These are phyloP conservation scores for Diphasiastrum complanatum DNA, from an alignment of 83 land plant species.

Conservation along the genomic window DNA sequence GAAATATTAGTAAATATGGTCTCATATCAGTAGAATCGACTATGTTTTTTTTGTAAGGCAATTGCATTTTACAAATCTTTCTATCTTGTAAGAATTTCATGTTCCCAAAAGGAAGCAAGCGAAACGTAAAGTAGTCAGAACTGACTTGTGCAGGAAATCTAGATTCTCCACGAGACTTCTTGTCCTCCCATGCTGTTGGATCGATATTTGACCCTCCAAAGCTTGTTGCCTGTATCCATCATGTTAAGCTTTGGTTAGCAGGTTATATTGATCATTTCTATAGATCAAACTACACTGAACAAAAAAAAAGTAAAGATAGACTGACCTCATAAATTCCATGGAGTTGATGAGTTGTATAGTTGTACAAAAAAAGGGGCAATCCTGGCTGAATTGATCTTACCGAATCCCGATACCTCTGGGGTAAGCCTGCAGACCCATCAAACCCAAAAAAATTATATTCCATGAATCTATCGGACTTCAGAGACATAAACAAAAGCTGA, in stretches of 20 bases:
- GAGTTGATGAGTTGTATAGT: constrained; percentile 82
- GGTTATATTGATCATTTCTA: not conserved
- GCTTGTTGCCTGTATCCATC: constrained; percentile 56
- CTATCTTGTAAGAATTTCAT: too few species aligned
- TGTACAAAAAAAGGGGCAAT: constrained; percentile 76
- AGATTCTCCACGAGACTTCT: constrained; percentile 81
- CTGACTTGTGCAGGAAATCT: constrained; percentile 91
- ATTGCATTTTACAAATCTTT: too few species aligned
- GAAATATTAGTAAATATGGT: too few species aligned
- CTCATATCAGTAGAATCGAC: too few species aligned
- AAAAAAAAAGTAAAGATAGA: constrained; percentile 3
- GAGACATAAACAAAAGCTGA: too few species aligned
- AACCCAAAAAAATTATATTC: not conserved
- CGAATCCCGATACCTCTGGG: constrained; percentile 79
- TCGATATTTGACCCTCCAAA: constrained; percentile 93
- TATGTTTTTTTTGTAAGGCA: too few species aligned
- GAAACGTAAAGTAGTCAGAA: not conserved
- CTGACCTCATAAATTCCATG: constrained; percentile 91
- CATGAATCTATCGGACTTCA: too few species aligned
- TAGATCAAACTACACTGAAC: not conserved
- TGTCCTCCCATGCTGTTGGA: constrained; percentile 94
- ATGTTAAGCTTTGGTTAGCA: not conserved
- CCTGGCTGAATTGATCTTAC: constrained; percentile 87
- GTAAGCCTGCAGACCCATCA: constrained; percentile 44
- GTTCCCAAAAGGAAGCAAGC: too few species aligned